Evolutionary conservation across 306 rosid genomes (phyloP).

Genomic region (Pterocarpus macrocarpus): DNA sequence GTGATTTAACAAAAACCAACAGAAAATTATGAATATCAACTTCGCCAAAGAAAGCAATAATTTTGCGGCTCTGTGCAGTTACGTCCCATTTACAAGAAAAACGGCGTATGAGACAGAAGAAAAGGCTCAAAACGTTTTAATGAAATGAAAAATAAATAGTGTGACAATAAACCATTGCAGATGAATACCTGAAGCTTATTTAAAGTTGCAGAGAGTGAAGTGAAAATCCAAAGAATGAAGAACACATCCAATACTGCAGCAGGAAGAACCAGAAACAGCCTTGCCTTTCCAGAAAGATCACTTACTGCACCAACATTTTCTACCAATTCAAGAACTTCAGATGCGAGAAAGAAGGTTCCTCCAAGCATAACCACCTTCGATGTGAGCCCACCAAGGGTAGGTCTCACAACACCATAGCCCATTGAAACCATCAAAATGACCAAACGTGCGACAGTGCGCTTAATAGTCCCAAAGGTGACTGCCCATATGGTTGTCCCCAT

Average conservation of each 20-base stretch:
- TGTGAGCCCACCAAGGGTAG: slow-evolving; percentile 96
- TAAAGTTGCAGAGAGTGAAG: slow-evolving; percentile 91
- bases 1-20: slow-evolving; percentile 15
- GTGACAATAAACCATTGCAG: slow-evolving; percentile 14
- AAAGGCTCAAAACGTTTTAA: slow-evolving; percentile 26
- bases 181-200: slow-evolving; percentile 95
- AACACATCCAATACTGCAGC: slow-evolving; percentile 92
- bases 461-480: slow-evolving; percentile 84
- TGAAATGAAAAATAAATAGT: slow-evolving; percentile 33
- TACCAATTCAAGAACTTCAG: slow-evolving; percentile 92
- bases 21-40: not conserved
- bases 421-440: slow-evolving; percentile 86
- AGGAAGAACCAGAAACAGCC: slow-evolving; percentile 90
- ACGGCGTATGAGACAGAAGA: not conserved
- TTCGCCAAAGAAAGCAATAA: slow-evolving; percentile 17
- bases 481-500: slow-evolving; percentile 95
- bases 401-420: slow-evolving; percentile 98
- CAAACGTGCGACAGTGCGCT: slow-evolving; percentile 84
- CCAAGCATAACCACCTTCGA: slow-evolving; percentile 93
- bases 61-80: slow-evolving; percentile 1
- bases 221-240: slow-evolving; percentile 98
- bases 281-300: slow-evolving; percentile 96
- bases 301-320: slow-evolving; percentile 97
- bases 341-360: slow-evolving; percentile 88
- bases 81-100: slow-evolving; percentile 19